Conservation (phyloP, 108 stramenopile genomes). For the Skeletonema grethae region DNA sequence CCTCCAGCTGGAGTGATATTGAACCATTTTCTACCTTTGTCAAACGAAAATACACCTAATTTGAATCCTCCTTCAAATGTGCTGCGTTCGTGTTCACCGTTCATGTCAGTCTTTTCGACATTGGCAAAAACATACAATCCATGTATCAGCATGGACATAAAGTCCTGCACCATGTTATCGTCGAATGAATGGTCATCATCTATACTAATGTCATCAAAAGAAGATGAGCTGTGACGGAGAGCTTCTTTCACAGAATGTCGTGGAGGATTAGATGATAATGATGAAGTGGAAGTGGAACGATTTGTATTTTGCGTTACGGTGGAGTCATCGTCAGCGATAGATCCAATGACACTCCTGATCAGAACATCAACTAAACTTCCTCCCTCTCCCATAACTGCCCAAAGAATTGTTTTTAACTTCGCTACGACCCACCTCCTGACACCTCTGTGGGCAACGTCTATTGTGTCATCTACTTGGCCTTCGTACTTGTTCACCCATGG, state of each 20-base stretch:
- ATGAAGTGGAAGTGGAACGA: background rate
- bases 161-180: constrained; percentile 29
- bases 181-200: constrained; percentile 23
- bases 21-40: constrained; percentile 17
- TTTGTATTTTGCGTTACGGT: background rate
- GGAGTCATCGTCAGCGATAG: background rate
- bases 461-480: constrained; percentile 31
- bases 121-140: constrained; percentile 48
- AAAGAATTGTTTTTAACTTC: constrained; percentile 13
- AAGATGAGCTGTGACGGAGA: constrained; percentile 19
- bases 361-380: constrained; percentile 23
- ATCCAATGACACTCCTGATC: constrained; percentile 2
- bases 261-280: constrained; percentile 16
- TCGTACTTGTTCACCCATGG: constrained; percentile 45
- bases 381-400: constrained; percentile 33
- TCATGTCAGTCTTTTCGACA: constrained; percentile 7
- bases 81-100: background rate
- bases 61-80: constrained; percentile 25
- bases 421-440: constrained; percentile 21
- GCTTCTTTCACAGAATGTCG: constrained; percentile 40
- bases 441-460: constrained; percentile 37
- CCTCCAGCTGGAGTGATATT: constrained; percentile 22
- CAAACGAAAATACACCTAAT: constrained; percentile 40
- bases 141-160: constrained; percentile 33
- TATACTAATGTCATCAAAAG: constrained; percentile 9